Percentiles rank a stretch among this genome's conserved stretches.
Conservation (phyloP, 2,329 filamentous ascomycete species). For the Xylaria sp. region DNA sequence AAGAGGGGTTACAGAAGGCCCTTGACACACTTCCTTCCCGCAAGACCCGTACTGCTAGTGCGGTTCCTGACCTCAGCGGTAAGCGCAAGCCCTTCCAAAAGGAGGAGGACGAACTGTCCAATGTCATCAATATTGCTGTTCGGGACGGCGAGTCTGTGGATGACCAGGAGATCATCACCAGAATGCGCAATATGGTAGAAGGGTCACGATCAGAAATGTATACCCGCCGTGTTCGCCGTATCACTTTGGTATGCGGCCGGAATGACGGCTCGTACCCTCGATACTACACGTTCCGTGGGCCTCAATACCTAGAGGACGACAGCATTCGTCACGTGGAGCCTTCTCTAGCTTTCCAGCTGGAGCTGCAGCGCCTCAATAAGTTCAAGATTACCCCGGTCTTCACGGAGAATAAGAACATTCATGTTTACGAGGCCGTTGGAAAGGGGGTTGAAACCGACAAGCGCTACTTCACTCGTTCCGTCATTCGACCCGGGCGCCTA, state of each 20-base stretch:
- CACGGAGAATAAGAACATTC: slow-evolving; percentile 98
- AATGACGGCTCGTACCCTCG: slow-evolving; percentile 94
- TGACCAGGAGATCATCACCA: slow-evolving; percentile 81
- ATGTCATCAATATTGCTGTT: slow-evolving; percentile 91
- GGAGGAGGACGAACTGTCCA: slow-evolving; percentile 82
- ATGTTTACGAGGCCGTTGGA: slow-evolving; percentile 96
- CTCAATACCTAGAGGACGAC: slow-evolving; percentile 86
- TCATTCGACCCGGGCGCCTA: slow-evolving; percentile 92
- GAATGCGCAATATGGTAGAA: slow-evolving; percentile 79
- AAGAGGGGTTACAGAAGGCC: slow-evolving; percentile 85
- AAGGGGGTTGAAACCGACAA: slow-evolving; percentile 97
- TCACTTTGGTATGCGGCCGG: slow-evolving; percentile 96
- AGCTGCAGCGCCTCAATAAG: slow-evolving; percentile 91
- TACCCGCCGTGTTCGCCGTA: slow-evolving; percentile 81
- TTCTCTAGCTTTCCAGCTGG: slow-evolving; percentile 97
- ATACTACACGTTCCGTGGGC: slow-evolving; percentile 98
- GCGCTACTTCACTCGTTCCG: slow-evolving; percentile 97
- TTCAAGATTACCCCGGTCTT: slow-evolving; percentile 99
- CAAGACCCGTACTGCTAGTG: slow-evolving; percentile 66
- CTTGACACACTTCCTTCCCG: slow-evolving; percentile 82
- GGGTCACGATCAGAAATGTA: slow-evolving; percentile 86
- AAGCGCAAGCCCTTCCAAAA: slow-evolving; percentile 72
- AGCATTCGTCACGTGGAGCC: slow-evolving; percentile 98
- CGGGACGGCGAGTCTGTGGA: slow-evolving; percentile 85
- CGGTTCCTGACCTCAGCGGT: slow-evolving; percentile 77